Evolutionary conservation across 2,329 filamentous ascomycete species (phyloP), one percentile per base, ranked within the genome.

Genomic region (Paracamarosporium sp.): DNA sequence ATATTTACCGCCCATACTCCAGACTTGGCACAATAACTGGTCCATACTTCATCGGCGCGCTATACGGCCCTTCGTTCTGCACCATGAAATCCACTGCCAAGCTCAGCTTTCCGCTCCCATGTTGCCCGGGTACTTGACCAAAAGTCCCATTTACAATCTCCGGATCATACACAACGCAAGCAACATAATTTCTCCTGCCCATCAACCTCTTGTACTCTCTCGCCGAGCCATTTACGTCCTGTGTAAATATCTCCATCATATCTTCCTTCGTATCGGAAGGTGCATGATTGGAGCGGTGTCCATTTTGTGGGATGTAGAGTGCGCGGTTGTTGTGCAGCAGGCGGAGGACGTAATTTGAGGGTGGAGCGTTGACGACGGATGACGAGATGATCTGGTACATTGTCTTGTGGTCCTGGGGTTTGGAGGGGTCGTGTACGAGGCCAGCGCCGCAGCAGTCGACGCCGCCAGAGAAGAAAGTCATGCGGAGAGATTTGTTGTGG

Each of bases 171-270:
- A 92, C 92, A n/a, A 98, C 90, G 64, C 96, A 90, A 0, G 94
- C 92, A 12, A 94, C 88, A 72, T 98, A 99, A 73, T 97, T 98
- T 57, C 95, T 84, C 40, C 94, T 84, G 0, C 90, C 92, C 93
- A 99, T 99, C 50, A 99, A 85, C 71, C 94, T 91, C 80, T 93
- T 93, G 72, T 93, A 83, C 76, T 97, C 94, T 45, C 93, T 85
- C 0, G 88, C 83, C 33, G 87, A 82, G n/a, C 95, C 94, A 53
- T 89, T 92, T 15, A 95, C 92, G 68, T 99, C 95, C 7, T 90
- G 91, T 70, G 95, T 92, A 85, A 99, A 99, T 65, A 99, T 96
- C 81, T 99, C 95, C 91, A 99, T 96, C 95, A 99, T 99, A 79
- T 99, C 95, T 77, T 99, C 95, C 78, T 99, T 98, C 45, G 95